Conservation (phyloP, 2,329 filamentous ascomycete species). For the Metarhizium rileyi region DNA sequence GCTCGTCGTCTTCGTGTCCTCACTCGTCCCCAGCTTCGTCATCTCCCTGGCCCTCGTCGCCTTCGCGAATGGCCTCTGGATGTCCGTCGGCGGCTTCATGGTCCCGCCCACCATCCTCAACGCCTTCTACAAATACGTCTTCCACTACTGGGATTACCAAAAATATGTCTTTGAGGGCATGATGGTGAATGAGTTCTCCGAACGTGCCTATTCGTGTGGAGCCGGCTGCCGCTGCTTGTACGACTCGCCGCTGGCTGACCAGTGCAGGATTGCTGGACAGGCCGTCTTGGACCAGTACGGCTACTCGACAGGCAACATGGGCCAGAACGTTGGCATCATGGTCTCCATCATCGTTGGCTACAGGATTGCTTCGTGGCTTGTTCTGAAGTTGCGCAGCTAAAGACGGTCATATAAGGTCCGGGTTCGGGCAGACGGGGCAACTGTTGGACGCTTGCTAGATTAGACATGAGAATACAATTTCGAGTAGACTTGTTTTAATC, state of each 20-base stretch:
- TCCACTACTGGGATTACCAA: slow-evolving; percentile 85
- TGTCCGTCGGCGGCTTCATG: slow-evolving; percentile 76
- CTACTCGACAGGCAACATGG: slow-evolving; percentile 58
- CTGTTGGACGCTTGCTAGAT: background rate
- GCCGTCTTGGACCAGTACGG: slow-evolving; percentile 62
- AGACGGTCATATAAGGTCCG: background rate
- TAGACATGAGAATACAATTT: background rate
- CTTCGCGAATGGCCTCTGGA: slow-evolving; percentile 84
- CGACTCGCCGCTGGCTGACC: slow-evolving; percentile 35
- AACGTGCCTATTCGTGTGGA: slow-evolving; percentile 44
- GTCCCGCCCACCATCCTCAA: slow-evolving; percentile 65
- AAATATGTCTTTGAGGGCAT: slow-evolving; percentile 81
- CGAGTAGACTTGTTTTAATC: background rate
- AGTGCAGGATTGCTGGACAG: slow-evolving; percentile 62
- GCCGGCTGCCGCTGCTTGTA: slow-evolving; percentile 61
- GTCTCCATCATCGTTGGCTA: slow-evolving; percentile 60
- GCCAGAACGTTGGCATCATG: slow-evolving; percentile 71
- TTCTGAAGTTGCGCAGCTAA: slow-evolving; percentile 30
- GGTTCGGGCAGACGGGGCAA: too few relatives aligned
- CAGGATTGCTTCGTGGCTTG: slow-evolving; percentile 49
- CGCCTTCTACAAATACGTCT: slow-evolving; percentile 77
- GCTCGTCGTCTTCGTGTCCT: slow-evolving; percentile 67
- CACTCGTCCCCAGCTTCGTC: slow-evolving; percentile 69
- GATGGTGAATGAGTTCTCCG: slow-evolving; percentile 81
- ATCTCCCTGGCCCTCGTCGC: slow-evolving; percentile 69